These are phyloP conservation scores for Anthoceros angustus DNA, from an alignment of 225 moss, liverwort and hornwort genomes.

Conservation along the genomic window DNA sequence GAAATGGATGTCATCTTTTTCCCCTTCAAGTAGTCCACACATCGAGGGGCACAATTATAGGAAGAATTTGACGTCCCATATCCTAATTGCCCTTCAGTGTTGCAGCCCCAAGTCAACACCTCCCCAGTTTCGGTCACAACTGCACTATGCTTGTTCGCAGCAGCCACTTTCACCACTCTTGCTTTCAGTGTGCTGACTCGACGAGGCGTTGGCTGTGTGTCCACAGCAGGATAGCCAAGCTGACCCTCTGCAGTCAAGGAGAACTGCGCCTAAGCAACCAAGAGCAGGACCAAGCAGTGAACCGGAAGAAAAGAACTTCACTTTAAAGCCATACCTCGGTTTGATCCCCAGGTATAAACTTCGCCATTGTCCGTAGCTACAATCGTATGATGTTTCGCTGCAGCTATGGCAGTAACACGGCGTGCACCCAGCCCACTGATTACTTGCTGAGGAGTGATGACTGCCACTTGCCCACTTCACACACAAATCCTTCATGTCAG, in stretches of 20 bases:
- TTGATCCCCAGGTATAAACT: slow-evolving; percentile 97
- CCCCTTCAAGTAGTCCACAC: slow-evolving; percentile 76
- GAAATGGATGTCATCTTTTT: slow-evolving; percentile 59
- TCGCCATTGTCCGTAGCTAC: slow-evolving; percentile 76
- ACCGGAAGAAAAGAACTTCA: background rate
- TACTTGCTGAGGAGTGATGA: slow-evolving; percentile 77
- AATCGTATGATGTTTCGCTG: slow-evolving; percentile 90
- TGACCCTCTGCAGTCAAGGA: slow-evolving; percentile 65
- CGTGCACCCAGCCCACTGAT: slow-evolving; percentile 55
- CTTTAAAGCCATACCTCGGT: slow-evolving; percentile 46
- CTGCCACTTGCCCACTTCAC: slow-evolving; percentile 94
- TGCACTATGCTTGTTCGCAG: slow-evolving; percentile 97
- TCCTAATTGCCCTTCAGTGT: slow-evolving; percentile 80
- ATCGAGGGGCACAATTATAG: slow-evolving; percentile 65
- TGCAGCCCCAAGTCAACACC: slow-evolving; percentile 95
- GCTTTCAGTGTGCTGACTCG: slow-evolving; percentile 66
- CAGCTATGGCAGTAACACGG: slow-evolving; percentile 65
- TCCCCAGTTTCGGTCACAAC: slow-evolving; percentile 78
- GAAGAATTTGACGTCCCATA: slow-evolving; percentile 96
- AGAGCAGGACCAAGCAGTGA: slow-evolving; percentile 1
- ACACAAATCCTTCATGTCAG: slow-evolving; percentile 11
- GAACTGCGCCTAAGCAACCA: slow-evolving; percentile 8
- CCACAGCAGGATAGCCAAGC: slow-evolving; percentile 87
- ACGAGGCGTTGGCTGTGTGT: slow-evolving; percentile 88
- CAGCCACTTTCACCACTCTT: slow-evolving; percentile 65